Percentiles rank a stretch among this genome's conserved stretches.
Evolutionary conservation across 1,139 yeast genomes (phyloP).

Genomic region (Taiozyma sp.): DNA sequence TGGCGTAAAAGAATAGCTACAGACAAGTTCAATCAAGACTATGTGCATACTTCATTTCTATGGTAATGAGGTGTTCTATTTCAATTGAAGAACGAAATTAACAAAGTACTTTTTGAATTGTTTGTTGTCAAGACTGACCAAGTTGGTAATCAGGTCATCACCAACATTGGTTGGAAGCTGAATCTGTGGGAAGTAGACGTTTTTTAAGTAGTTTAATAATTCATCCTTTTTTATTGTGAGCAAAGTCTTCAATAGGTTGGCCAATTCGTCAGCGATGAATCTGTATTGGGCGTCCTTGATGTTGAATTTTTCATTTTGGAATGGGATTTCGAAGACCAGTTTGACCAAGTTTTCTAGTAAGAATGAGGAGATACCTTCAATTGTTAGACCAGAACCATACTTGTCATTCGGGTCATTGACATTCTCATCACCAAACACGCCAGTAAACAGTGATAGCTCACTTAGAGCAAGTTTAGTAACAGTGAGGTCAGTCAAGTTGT

Average conservation of each 20-base stretch:
- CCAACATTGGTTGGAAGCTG: constrained; percentile 56
- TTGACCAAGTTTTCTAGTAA: constrained; percentile 67
- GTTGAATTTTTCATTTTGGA: constrained; percentile 61
- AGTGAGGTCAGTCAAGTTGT: constrained; percentile 45
- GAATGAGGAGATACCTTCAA: constrained; percentile 71
- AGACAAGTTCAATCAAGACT: neutral
- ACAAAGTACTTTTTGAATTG: constrained; percentile 64
- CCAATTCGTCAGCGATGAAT: constrained; percentile 69
- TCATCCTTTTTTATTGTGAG: constrained; percentile 34
- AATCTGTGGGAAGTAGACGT: constrained; percentile 49
- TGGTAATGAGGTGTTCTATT: constrained; percentile 4
- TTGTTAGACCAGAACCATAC: constrained; percentile 50
- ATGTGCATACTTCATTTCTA: neutral
- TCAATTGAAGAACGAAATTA: constrained; percentile 43
- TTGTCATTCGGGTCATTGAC: constrained; percentile 49
- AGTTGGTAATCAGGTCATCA: constrained; percentile 51
- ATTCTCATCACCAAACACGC: constrained; percentile 64
- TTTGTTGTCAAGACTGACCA: constrained; percentile 50
- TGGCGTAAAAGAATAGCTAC: too few species aligned
- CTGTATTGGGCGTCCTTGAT: constrained; percentile 77
- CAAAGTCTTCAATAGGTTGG: constrained; percentile 63
- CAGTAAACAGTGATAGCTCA: constrained; percentile 63
- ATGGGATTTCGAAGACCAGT: constrained; percentile 74
- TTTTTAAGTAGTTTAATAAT: constrained; percentile 46
- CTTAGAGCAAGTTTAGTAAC: constrained; percentile 68